Evolutionary conservation across 176 grass and related monocot genomes (phyloP), one percentile per base, ranked within the genome.

Genomic region (Oryza meyeriana): DNA sequence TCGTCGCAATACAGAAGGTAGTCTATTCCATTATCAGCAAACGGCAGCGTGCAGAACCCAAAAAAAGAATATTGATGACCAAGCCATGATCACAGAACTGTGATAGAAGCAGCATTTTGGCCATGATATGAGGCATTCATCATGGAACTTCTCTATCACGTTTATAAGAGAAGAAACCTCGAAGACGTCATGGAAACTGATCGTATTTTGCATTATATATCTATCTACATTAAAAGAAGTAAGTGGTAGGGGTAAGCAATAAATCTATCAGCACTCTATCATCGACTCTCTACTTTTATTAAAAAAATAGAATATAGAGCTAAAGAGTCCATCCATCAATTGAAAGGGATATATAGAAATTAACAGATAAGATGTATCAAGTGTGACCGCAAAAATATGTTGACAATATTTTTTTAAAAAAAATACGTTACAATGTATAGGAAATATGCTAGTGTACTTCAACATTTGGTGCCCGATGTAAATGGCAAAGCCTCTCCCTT

Each of bases 61-160:
- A 75, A 44, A 10, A 40, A 62, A 20, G 5, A 50, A 50, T 16
- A 42, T 28, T 29, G 10, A 61, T 6, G 67, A n/a, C 24, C 35
- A 75, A 68, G 61, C 44, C 81, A 74, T 42, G 41, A 42, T 84
- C 35, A 14, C 34, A 69, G 7, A 72, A 61, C 47, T 61, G 13
- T 76, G 77, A 75, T 35, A 20, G 30, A 8, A 77, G 64, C 45
- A 66, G 45, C 44, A 34, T 28, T 70, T 64, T 39, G 55, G 64
- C 72, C 64, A 28, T 59, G 83, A 66, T 77, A 72, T 34, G 76
- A 55, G 82, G 41, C 78, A 38, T 33, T 80, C 79, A 45, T 79
- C 59, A 17, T 14, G 66, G 7, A 13, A 11, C 42, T 29, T 52
- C 29, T 63, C 26, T 7, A 16, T 25, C 25, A 17, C 39, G 26